phyloP scores from a whole-genome alignment of 768 basidiomycete genomes.

The Naganishia randhawae region DNA sequence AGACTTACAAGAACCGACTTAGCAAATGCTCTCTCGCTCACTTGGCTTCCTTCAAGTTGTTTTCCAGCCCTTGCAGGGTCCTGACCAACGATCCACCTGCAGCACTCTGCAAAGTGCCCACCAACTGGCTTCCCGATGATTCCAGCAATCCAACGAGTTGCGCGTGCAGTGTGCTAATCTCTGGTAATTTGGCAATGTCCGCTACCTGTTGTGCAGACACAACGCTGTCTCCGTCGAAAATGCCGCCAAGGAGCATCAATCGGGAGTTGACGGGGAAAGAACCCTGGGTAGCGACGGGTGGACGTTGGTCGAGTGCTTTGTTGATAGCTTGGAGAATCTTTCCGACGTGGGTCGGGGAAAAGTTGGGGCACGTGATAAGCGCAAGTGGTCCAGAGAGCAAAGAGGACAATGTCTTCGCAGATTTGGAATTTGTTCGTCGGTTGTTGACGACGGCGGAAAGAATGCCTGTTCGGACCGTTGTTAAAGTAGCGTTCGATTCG shows the following conservation, averaged over 20 bases:
- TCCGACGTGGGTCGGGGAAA: constrained; percentile 44
- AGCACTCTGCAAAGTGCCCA: constrained; percentile 66
- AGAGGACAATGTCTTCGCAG: constrained; percentile 62
- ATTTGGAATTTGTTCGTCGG: constrained; percentile 61
- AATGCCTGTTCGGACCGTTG: constrained; percentile 68
- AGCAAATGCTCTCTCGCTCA: constrained; percentile 14
- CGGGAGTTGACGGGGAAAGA: constrained; percentile 48
- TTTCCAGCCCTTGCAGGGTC: constrained; percentile 71
- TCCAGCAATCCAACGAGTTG: constrained; percentile 82
- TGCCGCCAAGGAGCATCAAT: constrained; percentile 68
- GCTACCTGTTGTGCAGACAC: constrained; percentile 62
- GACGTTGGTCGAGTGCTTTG: constrained; percentile 31
- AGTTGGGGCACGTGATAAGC: constrained; percentile 39
- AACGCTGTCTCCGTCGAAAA: constrained; percentile 67
- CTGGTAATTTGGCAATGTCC: constrained; percentile 65
- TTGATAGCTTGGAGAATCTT: constrained; percentile 37
- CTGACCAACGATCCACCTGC: constrained; percentile 66
- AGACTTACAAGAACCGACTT: not conserved
- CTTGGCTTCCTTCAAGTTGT: constrained; percentile 59
- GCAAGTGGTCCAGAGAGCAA: constrained; percentile 42
- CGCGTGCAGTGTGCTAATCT: constrained; percentile 69
- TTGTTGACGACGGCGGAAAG: constrained; percentile 71
- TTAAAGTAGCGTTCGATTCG: constrained; percentile 54
- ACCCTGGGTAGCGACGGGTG: constrained; percentile 10
- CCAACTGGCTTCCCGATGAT: constrained; percentile 68